Base-by-base conservation (phyloP, 2,329 filamentous ascomycete genomes). In the Cucurbitaria berberidis region DNA sequence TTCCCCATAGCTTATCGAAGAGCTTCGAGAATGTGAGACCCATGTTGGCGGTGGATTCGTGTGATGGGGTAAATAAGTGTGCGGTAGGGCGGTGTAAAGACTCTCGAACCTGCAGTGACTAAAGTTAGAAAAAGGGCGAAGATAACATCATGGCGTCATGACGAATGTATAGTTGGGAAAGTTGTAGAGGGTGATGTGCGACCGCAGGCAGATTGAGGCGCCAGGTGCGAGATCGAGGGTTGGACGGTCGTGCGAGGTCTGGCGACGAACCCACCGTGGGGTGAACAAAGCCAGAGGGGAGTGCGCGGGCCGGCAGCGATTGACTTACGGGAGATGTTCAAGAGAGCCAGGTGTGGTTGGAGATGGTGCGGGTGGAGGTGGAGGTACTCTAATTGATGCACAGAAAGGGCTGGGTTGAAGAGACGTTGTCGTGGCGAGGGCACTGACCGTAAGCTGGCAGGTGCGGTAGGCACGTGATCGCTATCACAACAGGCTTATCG, bases 1-100 rank as follows among this genome's bases (percentile, higher is more conserved):
- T 96, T 80, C 93, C 93, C 83, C 96, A 98, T 83, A 98, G 91
- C 87, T 96, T 96, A 80, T 91, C 90, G 88, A 97, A 93, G 81
- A 97, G 88, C 82, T 96, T 96, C 70, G 91, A 96, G 77, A 97
- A 84, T 79, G 91, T 89, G 73, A 89, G 90, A 81, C 93, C 93
- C 93, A 98, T 98, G 66, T 76, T 89, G 83, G 85, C 84, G 84
- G 80, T 77, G 74, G 63, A 58, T 63, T 48, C 57, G 56, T 60
- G 60, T 60, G 65, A 57, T 65, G 64, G 57, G 60, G 53, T 54
- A 51, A 51, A 39, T 54, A 59, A 40, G 51, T 50, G 66, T 60
- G 54, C 53, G 53, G 48, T 52, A 50, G 59, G 53, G 68, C 64
- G 65, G 66, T 66, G 67, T 65, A 64, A 57, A 60, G 68, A 61